phyloP scores from a whole-genome alignment of 2,329 filamentous ascomycete genomes.

The Pyrenophora tritici-repentis region DNA sequence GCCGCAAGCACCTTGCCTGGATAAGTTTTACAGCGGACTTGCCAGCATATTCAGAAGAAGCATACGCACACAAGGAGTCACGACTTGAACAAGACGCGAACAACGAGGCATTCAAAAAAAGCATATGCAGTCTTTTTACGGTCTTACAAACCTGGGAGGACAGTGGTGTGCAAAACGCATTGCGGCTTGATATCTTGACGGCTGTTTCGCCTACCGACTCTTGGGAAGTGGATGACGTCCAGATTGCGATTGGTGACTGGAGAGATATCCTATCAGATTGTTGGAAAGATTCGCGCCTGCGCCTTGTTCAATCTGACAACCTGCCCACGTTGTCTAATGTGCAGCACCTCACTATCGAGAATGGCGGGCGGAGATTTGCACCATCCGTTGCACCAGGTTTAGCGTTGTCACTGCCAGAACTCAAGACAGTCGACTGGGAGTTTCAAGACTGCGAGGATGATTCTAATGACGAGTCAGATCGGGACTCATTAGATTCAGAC shows the following conservation, averaged over 20 bases:
- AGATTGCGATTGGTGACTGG: constrained; percentile 1
- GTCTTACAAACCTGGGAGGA: constrained; percentile 12
- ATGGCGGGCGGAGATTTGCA: constrained; percentile 4
- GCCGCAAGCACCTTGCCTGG: constrained; percentile 3
- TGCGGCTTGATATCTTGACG: not conserved
- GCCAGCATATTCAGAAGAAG: constrained; percentile 11
- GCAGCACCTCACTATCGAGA: constrained; percentile 5
- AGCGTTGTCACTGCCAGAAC: constrained; percentile 1
- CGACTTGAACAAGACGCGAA: constrained; percentile 3
- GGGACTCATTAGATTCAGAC: not conserved
- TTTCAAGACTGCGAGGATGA: constrained; percentile 5
- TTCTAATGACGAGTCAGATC: constrained; percentile 4
- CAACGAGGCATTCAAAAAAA: constrained; percentile 7
- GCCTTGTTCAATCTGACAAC: not conserved
- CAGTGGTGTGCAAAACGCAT: constrained; percentile 3
- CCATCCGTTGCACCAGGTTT: constrained; percentile 8
- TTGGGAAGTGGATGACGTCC: constrained; percentile 6
- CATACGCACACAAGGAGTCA: constrained; percentile 2
- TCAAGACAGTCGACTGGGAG: constrained; percentile 6
- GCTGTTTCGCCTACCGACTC: constrained; percentile 2
- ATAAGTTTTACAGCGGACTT: constrained; percentile 3
- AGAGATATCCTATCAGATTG: constrained; percentile 4
- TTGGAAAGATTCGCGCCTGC: not conserved
- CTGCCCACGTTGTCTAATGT: constrained; percentile 7
- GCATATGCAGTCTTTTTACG: constrained; percentile 1